Evolutionary conservation across 2,329 filamentous ascomycete species (phyloP).

Genomic region (Aspergillus sp.): DNA sequence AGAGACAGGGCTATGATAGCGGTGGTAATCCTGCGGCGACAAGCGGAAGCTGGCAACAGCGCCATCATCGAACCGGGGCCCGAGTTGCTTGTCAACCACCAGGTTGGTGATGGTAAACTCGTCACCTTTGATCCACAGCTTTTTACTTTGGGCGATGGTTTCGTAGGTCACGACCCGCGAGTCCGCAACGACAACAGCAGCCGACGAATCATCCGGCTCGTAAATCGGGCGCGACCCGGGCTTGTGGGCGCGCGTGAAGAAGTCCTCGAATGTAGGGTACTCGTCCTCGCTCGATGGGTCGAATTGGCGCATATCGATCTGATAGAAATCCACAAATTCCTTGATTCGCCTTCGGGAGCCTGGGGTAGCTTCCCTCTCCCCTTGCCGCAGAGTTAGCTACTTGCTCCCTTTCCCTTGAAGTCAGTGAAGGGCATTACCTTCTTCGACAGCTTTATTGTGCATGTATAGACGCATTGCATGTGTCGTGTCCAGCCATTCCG

Average conservation of each 20-base stretch:
- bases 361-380: constrained; percentile 23
- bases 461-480: constrained; percentile 37
- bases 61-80: constrained; percentile 33
- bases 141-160: constrained; percentile 31
- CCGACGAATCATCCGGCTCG: constrained; percentile 24
- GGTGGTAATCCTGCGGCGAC: constrained; percentile 48
- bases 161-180: constrained; percentile 38
- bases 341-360: constrained; percentile 36
- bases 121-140: constrained; percentile 46
- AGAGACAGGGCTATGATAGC: constrained; percentile 45
- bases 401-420: too few relatives aligned
- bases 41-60: constrained; percentile 44
- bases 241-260: constrained; percentile 38
- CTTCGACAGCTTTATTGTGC: constrained; percentile 34
- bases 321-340: constrained; percentile 23
- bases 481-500: constrained; percentile 42
- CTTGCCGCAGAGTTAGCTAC: neutral
- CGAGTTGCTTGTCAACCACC: constrained; percentile 33
- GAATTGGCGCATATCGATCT: constrained; percentile 31
- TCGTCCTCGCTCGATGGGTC: constrained; percentile 34
- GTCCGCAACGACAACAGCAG: constrained; percentile 36
- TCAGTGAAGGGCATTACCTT: constrained; percentile 20
- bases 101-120: constrained; percentile 44
- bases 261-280: constrained; percentile 40
- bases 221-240: constrained; percentile 34